Conservation (phyloP, 257 asterid species). For the Solanum lycopersicoides region DNA sequence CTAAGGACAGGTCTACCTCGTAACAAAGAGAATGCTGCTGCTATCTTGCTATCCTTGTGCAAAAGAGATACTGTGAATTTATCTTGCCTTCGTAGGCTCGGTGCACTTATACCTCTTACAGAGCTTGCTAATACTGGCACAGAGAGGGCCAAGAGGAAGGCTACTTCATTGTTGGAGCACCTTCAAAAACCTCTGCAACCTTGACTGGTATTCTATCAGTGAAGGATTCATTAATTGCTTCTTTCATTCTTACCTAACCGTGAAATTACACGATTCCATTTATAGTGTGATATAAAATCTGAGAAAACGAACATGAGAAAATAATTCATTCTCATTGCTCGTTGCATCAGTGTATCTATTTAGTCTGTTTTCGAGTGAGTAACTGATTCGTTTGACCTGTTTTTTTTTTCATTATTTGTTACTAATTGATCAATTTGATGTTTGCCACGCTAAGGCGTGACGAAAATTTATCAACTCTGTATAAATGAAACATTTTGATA, state of each 20-base stretch:
- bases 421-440: not conserved
- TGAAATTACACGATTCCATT: slow-evolving; percentile 18
- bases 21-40: slow-evolving; percentile 69
- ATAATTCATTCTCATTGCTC: slow-evolving; percentile 20
- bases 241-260: slow-evolving; percentile 6
- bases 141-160: slow-evolving; percentile 85
- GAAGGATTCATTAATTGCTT: not conserved
- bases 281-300: slow-evolving; percentile 21
- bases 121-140: slow-evolving; percentile 80
- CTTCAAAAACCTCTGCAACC: slow-evolving; percentile 35
- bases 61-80: slow-evolving; percentile 64
- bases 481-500: not conserved
- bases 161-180: slow-evolving; percentile 68
- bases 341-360: slow-evolving; percentile 14
- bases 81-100: slow-evolving; percentile 62
- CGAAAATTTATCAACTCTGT: not conserved
- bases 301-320: slow-evolving; percentile 24
- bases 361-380: not conserved
- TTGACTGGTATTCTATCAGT: not conserved
- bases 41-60: slow-evolving; percentile 73
- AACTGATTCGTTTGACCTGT: not conserved
- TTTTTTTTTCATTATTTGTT: not conserved
- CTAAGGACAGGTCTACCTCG: slow-evolving; percentile 60
- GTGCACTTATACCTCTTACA: slow-evolving; percentile 59
- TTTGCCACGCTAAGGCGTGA: not conserved